Percentiles rank a stretch among this genome's conserved stretches.
Conservation (phyloP, 257 asterid genomes). For the Catharanthus roseus region DNA sequence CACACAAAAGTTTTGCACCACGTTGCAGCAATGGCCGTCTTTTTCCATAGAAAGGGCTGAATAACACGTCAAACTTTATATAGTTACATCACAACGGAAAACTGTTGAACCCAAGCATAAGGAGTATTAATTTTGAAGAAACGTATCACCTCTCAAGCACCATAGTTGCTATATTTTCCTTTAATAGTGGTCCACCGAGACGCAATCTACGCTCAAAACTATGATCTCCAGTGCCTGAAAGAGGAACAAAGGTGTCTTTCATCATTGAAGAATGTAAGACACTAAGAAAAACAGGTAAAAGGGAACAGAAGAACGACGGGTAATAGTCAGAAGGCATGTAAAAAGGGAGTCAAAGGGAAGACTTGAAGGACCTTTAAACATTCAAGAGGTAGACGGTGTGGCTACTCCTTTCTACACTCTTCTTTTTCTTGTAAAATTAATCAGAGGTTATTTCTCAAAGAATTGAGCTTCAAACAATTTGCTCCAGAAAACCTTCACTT, state of each 20-base stretch:
- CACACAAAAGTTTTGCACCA: constrained; percentile 92
- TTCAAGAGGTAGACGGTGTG: background rate
- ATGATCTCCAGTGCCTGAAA: constrained; percentile 93
- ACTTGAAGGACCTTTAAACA: background rate
- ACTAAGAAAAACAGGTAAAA: background rate
- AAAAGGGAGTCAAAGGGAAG: background rate
- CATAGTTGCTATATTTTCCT: constrained; percentile 95
- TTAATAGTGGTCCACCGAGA: constrained; percentile 85
- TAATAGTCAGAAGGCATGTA: background rate
- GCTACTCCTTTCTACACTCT: background rate
- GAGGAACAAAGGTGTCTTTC: constrained; percentile 6
- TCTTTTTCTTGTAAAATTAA: background rate
- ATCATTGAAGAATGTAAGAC: constrained; percentile 6
- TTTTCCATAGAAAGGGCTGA: constrained; percentile 93
- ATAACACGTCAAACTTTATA: constrained; percentile 21
- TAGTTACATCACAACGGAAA: constrained; percentile 4
- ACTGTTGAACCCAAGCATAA: background rate
- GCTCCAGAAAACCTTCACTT: background rate
- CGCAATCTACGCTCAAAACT: constrained; percentile 87
- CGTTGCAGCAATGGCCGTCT: constrained; percentile 85
- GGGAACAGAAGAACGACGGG: background rate
- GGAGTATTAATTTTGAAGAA: background rate
- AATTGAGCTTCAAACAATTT: background rate
- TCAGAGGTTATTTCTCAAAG: background rate
- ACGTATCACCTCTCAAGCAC: constrained; percentile 81